Evolutionary conservation across 2,329 filamentous ascomycete species (phyloP), one percentile per base, ranked within the genome.

Genomic region (Alternaria brassicicola): DNA sequence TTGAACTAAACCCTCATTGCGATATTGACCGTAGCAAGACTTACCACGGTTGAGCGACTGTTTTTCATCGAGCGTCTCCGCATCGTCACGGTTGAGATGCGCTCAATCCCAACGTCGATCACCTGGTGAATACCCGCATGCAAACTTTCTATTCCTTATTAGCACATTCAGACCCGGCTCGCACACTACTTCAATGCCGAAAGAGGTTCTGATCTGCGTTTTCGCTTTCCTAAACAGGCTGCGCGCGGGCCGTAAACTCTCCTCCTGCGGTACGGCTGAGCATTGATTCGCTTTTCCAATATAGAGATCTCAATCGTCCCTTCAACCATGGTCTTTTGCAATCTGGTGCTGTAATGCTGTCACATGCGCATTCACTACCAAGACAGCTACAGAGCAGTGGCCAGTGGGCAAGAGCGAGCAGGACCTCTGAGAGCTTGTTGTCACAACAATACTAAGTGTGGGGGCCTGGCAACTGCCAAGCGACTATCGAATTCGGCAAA

Each of bases 1-100:
- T 46, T 45, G 26, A 33, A 41, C 17, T 50, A 31, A 23, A 43
- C 30, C 23, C 38, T 21, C 35, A 52, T 54, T 52, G 35, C 56
- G 50, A 46, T 52, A 62, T 52, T 42, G 50, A 51, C 56, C 49
- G 56, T 28, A 28, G 28, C 17, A 50, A 47, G 12, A 21, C n/a
- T 36, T 41, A 23, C 30, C 36, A 41, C 43, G 35, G 21, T 50
- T 42, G 30, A 50, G 28, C 52, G 33, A 48, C 46, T 46, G 30
- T 50, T 30, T 25, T 33, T 21, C 23, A 17, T 42, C 39, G 4
- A 30, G 17, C 21, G 26, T 36, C 17, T 55, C 52, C 43, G 35
- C 39, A 26, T 33, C 30, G 13, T 45, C 31, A 23, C 31, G 17
- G 31, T 42, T 31, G 23, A 52, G 38, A 23, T 42, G 26, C 49